Evolutionary conservation across 139 green algal genomes (phyloP).

Genomic region (Micractinium conductrix): DNA sequence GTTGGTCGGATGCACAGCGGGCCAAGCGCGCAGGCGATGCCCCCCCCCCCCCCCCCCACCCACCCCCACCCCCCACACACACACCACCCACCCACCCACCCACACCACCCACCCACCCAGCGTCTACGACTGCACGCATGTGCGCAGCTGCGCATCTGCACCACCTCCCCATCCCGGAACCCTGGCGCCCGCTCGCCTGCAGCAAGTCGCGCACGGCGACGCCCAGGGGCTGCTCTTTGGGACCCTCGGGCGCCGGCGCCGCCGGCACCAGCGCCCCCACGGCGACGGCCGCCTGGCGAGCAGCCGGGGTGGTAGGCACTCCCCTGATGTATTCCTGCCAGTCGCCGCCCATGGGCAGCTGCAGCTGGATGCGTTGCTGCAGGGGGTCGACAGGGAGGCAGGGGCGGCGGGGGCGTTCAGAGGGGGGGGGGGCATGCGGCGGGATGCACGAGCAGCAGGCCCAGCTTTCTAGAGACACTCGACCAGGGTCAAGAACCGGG

Average conservation of each 20-base stretch:
- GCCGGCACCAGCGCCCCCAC: background rate
- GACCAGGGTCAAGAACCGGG: no score
- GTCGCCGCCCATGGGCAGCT: background rate
- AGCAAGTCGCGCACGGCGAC: background rate
- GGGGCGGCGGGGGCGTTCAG: no score
- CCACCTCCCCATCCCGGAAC: background rate
- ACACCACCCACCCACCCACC: background rate
- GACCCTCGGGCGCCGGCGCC: background rate
- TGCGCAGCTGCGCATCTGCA: background rate
- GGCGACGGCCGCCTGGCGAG: background rate
- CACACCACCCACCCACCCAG: background rate
- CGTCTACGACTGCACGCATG: background rate
- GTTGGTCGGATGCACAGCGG: background rate
- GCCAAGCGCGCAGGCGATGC: background rate
- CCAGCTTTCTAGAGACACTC: no score
- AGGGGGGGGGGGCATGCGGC: no score
- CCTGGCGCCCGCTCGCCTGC: background rate
- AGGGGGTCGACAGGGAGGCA: background rate
- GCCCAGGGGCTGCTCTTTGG: conserved; percentile 13
- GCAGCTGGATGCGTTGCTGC: conserved; percentile 28
- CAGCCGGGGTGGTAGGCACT: background rate
- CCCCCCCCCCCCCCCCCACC: no score
- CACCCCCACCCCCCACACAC: no score
- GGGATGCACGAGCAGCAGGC: no score
- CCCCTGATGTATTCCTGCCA: conserved; percentile 18